phyloP scores from a whole-genome alignment of 2,329 filamentous ascomycete genomes.

The Xylaria sp. region DNA sequence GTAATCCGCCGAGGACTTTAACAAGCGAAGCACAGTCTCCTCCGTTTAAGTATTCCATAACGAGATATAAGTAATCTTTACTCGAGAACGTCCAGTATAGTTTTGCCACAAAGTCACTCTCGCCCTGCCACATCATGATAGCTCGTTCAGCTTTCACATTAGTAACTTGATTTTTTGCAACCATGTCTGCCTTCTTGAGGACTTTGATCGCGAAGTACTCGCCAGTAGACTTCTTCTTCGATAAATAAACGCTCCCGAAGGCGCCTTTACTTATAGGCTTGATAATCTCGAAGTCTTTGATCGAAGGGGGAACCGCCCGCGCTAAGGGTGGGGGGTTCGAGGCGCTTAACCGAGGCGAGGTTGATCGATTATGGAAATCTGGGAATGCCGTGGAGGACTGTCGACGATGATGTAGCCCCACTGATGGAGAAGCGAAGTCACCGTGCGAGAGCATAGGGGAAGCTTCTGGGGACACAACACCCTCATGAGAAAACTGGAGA shows the following conservation, averaged over 20 bases:
- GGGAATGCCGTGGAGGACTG: conserved; percentile 92
- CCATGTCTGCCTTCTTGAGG: conserved; percentile 99
- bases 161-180: conserved; percentile 98
- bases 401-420: conserved; percentile 73
- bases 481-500: conserved; percentile 64
- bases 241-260: conserved; percentile 96
- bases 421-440: conserved; percentile 78
- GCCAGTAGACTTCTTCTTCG: conserved; percentile 97
- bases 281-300: conserved; percentile 99
- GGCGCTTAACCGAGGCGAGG: conserved; percentile 81
- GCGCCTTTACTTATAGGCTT: conserved; percentile 99
- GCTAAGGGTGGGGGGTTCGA: conserved; percentile 82
- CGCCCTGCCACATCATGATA: conserved; percentile 99
- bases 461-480: conserved; percentile 80
- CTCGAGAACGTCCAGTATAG: conserved; percentile 99
- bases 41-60: conserved; percentile 99
- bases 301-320: conserved; percentile 88
- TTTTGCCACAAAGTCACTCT: conserved; percentile 98
- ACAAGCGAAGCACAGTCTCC: conserved; percentile 96
- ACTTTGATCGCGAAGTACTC: conserved; percentile 99
- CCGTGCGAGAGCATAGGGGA: conserved; percentile 85
- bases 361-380: conserved; percentile 65
- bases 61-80: conserved; percentile 97
- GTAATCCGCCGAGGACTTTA: conserved; percentile 88
- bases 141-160: conserved; percentile 98